Percentiles rank a stretch among this genome's conserved stretches.
Evolutionary conservation across 129 eudicot species (phyloP).

Genomic region (sunflower (Helianthus annuus)): HanXRQr2.0-SUNRISE NC_035434.2:10117665-10118164

Average conservation of each 20-base stretch:
- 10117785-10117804: background rate
- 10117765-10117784: background rate
- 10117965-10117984: background rate
- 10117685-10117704: no score
- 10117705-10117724: background rate
- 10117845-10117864: no score
- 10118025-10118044: background rate
- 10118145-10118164: background rate
- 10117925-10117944: background rate
- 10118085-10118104: no score
- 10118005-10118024: background rate
- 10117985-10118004: slow-evolving; percentile 8
- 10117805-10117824: background rate
- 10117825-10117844: no score
- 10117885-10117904: no score
- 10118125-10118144: no score
- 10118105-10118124: no score
- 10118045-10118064: background rate
- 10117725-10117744: background rate
- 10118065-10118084: no score
- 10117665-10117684: no score
- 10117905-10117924: no score
- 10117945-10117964: background rate
- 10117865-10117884: no score
- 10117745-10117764: background rate